phyloP scores from a whole-genome alignment of 2,329 filamentous ascomycete species.

The Pleoardoris graminearum region DNA sequence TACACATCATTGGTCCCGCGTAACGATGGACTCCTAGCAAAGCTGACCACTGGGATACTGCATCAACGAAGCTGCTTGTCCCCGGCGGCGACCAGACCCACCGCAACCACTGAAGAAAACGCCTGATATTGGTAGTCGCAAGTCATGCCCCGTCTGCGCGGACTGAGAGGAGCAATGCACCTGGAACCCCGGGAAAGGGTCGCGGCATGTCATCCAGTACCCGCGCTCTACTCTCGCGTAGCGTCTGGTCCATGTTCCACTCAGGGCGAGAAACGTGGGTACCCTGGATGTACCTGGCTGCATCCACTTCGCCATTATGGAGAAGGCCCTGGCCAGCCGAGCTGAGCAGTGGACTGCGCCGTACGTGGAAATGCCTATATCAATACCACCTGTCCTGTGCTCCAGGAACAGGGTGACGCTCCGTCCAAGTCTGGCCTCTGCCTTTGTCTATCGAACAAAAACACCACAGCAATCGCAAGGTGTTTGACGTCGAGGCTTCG shows the following conservation, averaged over 20 bases:
- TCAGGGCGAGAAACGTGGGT: slow-evolving; percentile 22
- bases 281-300: slow-evolving; percentile 26
- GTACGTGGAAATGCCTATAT: slow-evolving; percentile 27
- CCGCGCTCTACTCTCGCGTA: slow-evolving; percentile 26
- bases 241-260: slow-evolving; percentile 30
- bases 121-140: slow-evolving; percentile 25
- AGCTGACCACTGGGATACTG: slow-evolving; percentile 18
- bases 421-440: slow-evolving; percentile 11
- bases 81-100: slow-evolving; percentile 27
- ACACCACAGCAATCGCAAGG: background rate
- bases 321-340: slow-evolving; percentile 27
- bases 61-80: slow-evolving; percentile 29
- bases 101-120: slow-evolving; percentile 20
- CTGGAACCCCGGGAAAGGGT: slow-evolving; percentile 26
- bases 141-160: slow-evolving; percentile 30
- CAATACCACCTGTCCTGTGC: slow-evolving; percentile 33
- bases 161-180: slow-evolving; percentile 24
- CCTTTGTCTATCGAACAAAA: background rate
- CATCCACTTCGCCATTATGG: slow-evolving; percentile 25
- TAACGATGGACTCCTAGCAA: slow-evolving; percentile 31
- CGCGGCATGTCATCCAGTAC: slow-evolving; percentile 35
- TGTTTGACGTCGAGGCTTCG: background rate
- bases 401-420: slow-evolving; percentile 31
- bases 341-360: slow-evolving; percentile 24
- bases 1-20: slow-evolving; percentile 28